Evolutionary conservation across 73 alveolate species (phyloP), one percentile per base, ranked within the genome.

Genomic region (Loxodes magnus): DNA sequence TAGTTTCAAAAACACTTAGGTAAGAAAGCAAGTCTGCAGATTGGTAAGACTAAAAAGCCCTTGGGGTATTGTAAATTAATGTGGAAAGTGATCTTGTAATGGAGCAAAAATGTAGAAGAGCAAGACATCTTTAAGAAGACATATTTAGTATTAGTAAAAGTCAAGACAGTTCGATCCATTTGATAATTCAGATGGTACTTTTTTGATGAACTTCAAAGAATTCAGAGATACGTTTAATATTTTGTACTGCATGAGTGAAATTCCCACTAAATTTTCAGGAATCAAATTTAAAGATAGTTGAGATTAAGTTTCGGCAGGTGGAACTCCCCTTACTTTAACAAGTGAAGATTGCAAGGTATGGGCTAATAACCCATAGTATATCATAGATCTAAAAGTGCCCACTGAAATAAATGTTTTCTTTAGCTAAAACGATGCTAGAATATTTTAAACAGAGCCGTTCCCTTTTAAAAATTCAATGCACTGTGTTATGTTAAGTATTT

Each of bases 1-100:
- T 65, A 92, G 87, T 53, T 68, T 93, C 9, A 59, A 9, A 10
- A 24, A 46, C 17, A 12, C 53, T 19, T 12, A 16, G n/a, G 59
- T 41, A 0, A 46, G 64, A 5, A 64, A 71, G 43, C 65, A 74
- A 43, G 46, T 67, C 26, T 88, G 79, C 63, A 76, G 96, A 63
- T 69, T 94, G 25, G 66, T 93, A 34, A 71, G 96, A 51, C 69
- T 93, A 16, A 84, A 97, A 62, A 94, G 90, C 74, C 99, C 99
- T 2, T 94, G 99, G 99, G 99, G 99, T 21, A 78, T 80, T 50
- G 74, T 79, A 60, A 98, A 94, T 62, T 84, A 93, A 90, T 71
- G 70, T 53, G 95, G 97, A 15, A 86, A 90, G 54, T 94, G 99
- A 97, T 51, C 93, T 51, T 97, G 87, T 48, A 96, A 89, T 50